Evolutionary conservation across 495 filamentous ascomycete species (phyloP), one percentile per base, ranked within the genome.

Genomic region (Podospora australis): DNA sequence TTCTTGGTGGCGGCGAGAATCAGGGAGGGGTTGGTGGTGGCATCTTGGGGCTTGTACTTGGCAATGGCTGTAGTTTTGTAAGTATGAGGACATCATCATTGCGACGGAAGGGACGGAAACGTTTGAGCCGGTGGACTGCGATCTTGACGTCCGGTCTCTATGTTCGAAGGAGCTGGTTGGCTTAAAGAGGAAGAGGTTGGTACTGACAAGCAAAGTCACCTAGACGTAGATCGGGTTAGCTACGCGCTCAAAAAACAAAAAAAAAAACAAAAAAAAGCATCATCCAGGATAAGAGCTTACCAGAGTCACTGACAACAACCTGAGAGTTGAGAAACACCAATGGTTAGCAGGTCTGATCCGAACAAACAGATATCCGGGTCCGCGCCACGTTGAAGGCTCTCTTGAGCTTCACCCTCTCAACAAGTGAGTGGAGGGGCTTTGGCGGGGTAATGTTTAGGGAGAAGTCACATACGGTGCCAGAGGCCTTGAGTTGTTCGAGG

Each of bases 11-110:
- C 92, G 58, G 88, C 89, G 65, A 99, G 81, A 70, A 99, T 96
- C 63, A 99, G 78, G 53, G 92, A 96, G 30, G 92, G 92, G 79
- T 99, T 99, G 70, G 92, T 99, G 64, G 90, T 96, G 61, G 90
- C 92, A 86, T 99, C 92, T 81, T 96, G 90, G 47, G 92, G 92
- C 81, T 96, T 92, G 82, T 99, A 99, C 77, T 99, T 97, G 79
- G 77, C 89, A 69, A 99, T 99, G 63, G 90, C 87, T 81, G 73
- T 65, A 51, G 60, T 43, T 39, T 7, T 57, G 68, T 75, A 51
- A 72, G 65, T 56, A 53, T 49, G n/a, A n/a, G n/a, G n/a, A n/a
- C n/a, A n/a, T n/a, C n/a, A n/a, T n/a, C n/a, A n/a, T n/a, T n/a
- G n/a, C n/a, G n/a, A n/a, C n/a, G n/a, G n/a, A n/a, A n/a, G n/a